Percentiles rank a stretch among this genome's conserved stretches.
Conservation (phyloP, 2,329 filamentous ascomycete genomes). For the Paraphaeosphaeria minitans region DNA sequence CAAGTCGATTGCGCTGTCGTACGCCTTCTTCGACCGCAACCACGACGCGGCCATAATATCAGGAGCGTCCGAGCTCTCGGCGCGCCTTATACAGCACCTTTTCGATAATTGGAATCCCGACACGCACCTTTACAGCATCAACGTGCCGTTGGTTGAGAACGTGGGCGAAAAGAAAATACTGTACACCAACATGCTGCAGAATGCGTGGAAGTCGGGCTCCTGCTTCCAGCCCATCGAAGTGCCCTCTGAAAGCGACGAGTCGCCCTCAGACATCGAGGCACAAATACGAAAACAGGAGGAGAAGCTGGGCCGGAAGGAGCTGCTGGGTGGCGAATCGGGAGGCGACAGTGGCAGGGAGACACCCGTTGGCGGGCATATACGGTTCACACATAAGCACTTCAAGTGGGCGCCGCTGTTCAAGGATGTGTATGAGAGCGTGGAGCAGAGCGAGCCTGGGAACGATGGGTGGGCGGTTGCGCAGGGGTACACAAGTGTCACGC, state of each 20-base stretch:
- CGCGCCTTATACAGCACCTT: slow-evolving; percentile 79
- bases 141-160: slow-evolving; percentile 81
- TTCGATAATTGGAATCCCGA: slow-evolving; percentile 71
- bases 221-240: slow-evolving; percentile 84
- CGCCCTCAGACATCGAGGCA: slow-evolving; percentile 70
- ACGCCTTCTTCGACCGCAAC: slow-evolving; percentile 84
- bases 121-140: slow-evolving; percentile 87
- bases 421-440: slow-evolving; percentile 87
- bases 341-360: slow-evolving; percentile 23
- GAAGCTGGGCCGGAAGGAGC: slow-evolving; percentile 51
- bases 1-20: slow-evolving; percentile 78
- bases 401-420: slow-evolving; percentile 90
- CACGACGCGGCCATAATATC: slow-evolving; percentile 83
- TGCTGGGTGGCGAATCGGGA: slow-evolving; percentile 25
- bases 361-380: slow-evolving; percentile 39
- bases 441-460: slow-evolving; percentile 76
- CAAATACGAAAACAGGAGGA: slow-evolving; percentile 70
- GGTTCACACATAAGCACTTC: slow-evolving; percentile 83
- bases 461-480: slow-evolving; percentile 94
- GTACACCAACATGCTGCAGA: slow-evolving; percentile 88
- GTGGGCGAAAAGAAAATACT: slow-evolving; percentile 74
- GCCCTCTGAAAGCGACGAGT: slow-evolving; percentile 63
- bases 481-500: slow-evolving; percentile 87
- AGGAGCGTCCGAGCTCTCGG: slow-evolving; percentile 74
- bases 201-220: slow-evolving; percentile 82